Base-by-base conservation (phyloP, 441 rosid species). In the Brassica balearica region DNA sequence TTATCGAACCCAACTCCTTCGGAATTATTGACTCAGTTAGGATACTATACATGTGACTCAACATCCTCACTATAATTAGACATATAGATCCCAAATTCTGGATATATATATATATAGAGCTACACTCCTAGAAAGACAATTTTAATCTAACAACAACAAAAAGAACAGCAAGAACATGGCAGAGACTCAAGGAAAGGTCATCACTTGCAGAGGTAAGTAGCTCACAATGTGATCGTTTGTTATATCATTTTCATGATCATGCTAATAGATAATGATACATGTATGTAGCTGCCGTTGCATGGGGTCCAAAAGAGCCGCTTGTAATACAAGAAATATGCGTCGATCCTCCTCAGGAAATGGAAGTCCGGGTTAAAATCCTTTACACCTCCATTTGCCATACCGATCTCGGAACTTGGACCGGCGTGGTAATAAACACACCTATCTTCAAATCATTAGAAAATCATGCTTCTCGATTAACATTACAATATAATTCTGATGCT, bases 251-350 rank as follows among this genome's bases (percentile, higher is more conserved):
- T 59, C 53, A 46, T 11, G 6, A 48, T 48, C 56, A 27, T n/a
- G 23, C 11, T 38, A 0, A 32, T 62, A n/a, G 5, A 25, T 68
- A 12, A 19, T 25, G 51, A 68, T 65, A 10, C 1, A n/a, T 64
- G 6, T 53, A 34, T 73, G 78, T 68, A 85, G 88, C 88, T 76
- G 87, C 85, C 14, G 87, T 87, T 9, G 84, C 86, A 60, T 85
- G 87, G 88, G 88, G 87, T 36, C 84, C 88, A n/a, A 82, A 87
- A 68, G 86, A 84, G 82, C 86, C 87, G 3, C 70, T 87, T 74
- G 85, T 80, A 32, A 79, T 87, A 14, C 85, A 85, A 82, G 85
- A 82, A 58, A 87, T 87, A 71, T 82, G 83, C 15, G 88, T 85
- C 1, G 86, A 86, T 4, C 87, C 86, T 36, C 88, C 87, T 12